Evolutionary conservation across 2,329 filamentous ascomycete genomes (phyloP).

Genomic region (Pseudodiploospora longispora): DNA sequence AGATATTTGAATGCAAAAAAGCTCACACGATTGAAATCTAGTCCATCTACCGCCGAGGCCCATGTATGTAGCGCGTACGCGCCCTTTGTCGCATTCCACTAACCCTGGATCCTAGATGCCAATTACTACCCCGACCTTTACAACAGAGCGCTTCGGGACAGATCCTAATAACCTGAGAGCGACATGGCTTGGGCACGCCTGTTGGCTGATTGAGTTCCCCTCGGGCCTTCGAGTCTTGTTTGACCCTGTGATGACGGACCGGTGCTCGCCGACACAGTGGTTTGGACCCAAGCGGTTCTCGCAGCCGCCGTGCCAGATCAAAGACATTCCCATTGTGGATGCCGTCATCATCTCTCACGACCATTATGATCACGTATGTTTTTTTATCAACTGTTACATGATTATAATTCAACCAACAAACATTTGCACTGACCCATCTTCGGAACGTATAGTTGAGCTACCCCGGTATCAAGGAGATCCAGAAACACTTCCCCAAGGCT

Average conservation of each 20-base stretch:
- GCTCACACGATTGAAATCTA: too few species aligned
- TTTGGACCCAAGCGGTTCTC: constrained; percentile 67
- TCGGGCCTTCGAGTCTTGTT: constrained; percentile 73
- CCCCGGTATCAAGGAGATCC: constrained; percentile 58
- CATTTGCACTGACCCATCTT: too few species aligned
- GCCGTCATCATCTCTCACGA: constrained; percentile 70
- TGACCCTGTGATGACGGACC: constrained; percentile 77
- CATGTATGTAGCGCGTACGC: too few species aligned
- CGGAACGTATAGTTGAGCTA: constrained; percentile 52
- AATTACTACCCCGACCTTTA: background rate
- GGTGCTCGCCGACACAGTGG: constrained; percentile 64
- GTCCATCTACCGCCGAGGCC: too few species aligned
- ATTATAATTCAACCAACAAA: background rate
- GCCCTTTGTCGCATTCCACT: too few species aligned
- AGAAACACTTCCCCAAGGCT: constrained; percentile 57
- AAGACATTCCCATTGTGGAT: constrained; percentile 65
- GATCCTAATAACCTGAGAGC: constrained; percentile 28
- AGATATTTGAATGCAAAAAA: too few species aligned
- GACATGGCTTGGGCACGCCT: constrained; percentile 86
- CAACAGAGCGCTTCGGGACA: background rate
- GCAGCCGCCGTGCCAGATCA: constrained; percentile 59
- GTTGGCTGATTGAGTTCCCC: constrained; percentile 79
- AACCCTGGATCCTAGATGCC: background rate
- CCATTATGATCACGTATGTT: constrained; percentile 66
- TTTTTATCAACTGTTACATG: constrained; percentile 20